phyloP scores from a whole-genome alignment of 257 asterid species.

The Henckelia pumila region DNA sequence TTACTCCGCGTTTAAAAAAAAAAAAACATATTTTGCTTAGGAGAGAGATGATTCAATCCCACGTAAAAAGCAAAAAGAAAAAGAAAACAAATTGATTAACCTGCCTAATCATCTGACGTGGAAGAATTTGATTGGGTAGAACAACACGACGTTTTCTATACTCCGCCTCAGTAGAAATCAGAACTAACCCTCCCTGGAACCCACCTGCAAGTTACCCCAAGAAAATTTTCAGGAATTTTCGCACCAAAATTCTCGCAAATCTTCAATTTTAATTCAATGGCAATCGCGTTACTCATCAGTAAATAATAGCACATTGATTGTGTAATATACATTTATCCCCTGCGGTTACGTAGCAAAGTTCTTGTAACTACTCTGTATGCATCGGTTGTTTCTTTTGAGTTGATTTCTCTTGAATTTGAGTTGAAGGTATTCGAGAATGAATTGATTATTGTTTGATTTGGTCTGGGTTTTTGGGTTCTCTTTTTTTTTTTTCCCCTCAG shows the following conservation, averaged over 20 bases:
- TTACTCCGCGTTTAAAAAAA: no score
- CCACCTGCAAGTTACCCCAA: neutral
- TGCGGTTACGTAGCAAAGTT: constrained; percentile 10
- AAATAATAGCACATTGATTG: constrained; percentile 3
- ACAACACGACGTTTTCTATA: no score
- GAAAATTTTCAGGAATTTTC: neutral
- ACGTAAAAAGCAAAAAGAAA: no score
- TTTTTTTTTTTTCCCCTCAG: constrained; percentile 6
- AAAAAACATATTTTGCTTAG: no score
- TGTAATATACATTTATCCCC: neutral
- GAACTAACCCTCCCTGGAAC: neutral
- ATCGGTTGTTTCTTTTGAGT: neutral
- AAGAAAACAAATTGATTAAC: no score
- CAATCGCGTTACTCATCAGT: neutral
- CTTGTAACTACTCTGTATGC: neutral
- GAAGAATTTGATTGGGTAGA: neutral
- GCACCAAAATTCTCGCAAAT: constrained; percentile 6
- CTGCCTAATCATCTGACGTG: no score
- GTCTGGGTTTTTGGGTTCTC: neutral
- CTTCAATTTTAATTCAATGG: neutral
- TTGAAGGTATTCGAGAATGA: neutral
- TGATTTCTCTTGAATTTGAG: neutral
- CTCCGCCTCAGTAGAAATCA: neutral
- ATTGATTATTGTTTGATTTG: neutral
- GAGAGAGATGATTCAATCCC: no score